Base-by-base conservation (phyloP, 495 filamentous ascomycete genomes). In the Jackrogersella minutella region DNA sequence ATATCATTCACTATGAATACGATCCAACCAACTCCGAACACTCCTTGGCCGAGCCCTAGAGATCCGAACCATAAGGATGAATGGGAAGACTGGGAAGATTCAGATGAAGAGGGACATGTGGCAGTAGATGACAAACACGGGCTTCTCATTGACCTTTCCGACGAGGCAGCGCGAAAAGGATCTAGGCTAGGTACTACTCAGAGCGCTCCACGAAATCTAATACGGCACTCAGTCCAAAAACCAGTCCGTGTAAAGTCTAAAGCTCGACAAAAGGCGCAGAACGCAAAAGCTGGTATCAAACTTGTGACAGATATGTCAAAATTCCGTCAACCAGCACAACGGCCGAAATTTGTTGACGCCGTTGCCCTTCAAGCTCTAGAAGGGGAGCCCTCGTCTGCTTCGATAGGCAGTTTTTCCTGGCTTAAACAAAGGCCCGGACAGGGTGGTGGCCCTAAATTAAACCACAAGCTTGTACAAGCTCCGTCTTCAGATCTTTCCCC, bases 401-500 rank as follows among this genome's bases (percentile, higher is more conserved):
- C 80, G 2, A 74, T 76, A 46, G 74, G 77, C 10, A 76, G 74
- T 36, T 80, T 81, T 64, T 75, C 69, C 33, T 82, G 79, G 80
- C 64, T 81, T 33, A 80, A 74, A 62, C 71, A 73, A 41, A 78
- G 73, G 59, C 70, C 69, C 5, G 74, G 58, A 2, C 68, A 74
- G 47, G 26, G 33, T 1, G 34, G 30, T 8, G 73, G 70, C 31
- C 64, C 49, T 28, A 78, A 73, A 72, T 71, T 69, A 51, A 51
- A 68, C 6, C 66, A 72, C 5, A 66, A 66, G 52, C 49, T 68
- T 34, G 37, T 13, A 33, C 67, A 50, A 2, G 61, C 30, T 50
- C 64, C 55, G 7, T 70, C 71, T 28, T 58, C 67, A n/a, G 90
- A 89, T 36, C 77, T 97, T 2, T 94, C 92, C 4, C 92, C 92